These are phyloP conservation scores for Coniella lustricola DNA, from an alignment of 2,329 filamentous ascomycete species.

Conservation along the genomic window DNA sequence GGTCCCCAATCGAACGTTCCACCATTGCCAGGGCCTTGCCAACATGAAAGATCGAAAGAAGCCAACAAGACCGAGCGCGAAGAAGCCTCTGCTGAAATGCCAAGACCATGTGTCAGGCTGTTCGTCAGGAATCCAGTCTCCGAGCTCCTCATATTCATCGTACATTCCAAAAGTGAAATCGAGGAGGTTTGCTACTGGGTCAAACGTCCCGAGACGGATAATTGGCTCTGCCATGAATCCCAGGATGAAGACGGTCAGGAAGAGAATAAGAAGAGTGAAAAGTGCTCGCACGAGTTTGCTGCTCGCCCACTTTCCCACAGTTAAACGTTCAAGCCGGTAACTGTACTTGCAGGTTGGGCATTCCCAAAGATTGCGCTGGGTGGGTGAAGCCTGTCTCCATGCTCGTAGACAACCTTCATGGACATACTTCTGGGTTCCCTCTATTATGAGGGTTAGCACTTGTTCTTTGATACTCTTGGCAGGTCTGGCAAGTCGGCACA, in stretches of 20 bases:
- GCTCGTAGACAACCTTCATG: constrained; percentile 82
- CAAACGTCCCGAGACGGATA: constrained; percentile 71
- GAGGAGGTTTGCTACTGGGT: constrained; percentile 60
- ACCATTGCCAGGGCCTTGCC: constrained; percentile 70
- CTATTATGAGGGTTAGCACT: neutral
- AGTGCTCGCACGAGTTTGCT: constrained; percentile 59
- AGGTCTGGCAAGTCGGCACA: neutral
- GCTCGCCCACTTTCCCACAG: constrained; percentile 63
- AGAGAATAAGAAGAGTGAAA: constrained; percentile 66
- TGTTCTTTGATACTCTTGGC: neutral
- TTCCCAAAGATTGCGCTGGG: constrained; percentile 68
- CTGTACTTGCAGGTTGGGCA: constrained; percentile 83
- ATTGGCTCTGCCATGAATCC: constrained; percentile 92
- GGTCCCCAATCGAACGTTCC: constrained; percentile 59
- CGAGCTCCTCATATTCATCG: constrained; percentile 33
- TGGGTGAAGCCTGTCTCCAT: constrained; percentile 71
- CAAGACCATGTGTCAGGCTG: constrained; percentile 61
- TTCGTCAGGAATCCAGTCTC: constrained; percentile 34
- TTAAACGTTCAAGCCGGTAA: constrained; percentile 72
- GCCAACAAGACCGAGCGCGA: constrained; percentile 81
- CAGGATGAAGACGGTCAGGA: constrained; percentile 68
- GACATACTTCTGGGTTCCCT: constrained; percentile 86
- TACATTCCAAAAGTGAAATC: constrained; percentile 41
- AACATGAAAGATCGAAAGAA: constrained; percentile 74
- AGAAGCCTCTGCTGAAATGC: constrained; percentile 83